phyloP scores from a whole-genome alignment of 352 stramenopile species.

The Phytophthora quininea region DNA sequence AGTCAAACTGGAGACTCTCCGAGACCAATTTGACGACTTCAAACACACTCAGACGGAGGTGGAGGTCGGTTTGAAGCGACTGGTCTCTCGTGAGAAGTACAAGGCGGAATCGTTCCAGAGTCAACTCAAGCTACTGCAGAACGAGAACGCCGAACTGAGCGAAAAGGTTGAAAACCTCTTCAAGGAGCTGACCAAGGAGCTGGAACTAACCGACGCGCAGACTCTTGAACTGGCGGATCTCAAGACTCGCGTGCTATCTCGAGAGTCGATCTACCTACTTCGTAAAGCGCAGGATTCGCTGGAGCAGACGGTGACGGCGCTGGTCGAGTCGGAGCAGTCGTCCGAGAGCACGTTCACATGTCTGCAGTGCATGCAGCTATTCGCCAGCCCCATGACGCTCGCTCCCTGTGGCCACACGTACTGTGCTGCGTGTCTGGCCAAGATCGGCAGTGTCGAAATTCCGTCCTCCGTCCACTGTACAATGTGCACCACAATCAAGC shows the following conservation, averaged over 20 bases:
- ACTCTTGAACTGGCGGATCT: slow-evolving; percentile 55
- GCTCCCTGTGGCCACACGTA: slow-evolving; percentile 78
- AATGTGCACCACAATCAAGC: slow-evolving; percentile 37
- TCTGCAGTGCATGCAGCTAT: slow-evolving; percentile 74
- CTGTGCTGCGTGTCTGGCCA: slow-evolving; percentile 57
- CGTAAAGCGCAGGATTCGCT: slow-evolving; percentile 68
- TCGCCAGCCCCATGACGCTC: slow-evolving; percentile 68
- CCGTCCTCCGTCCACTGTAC: slow-evolving; percentile 65
- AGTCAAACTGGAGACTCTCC: slow-evolving; percentile 19
- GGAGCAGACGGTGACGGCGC: slow-evolving; percentile 66
- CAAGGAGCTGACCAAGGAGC: slow-evolving; percentile 46
- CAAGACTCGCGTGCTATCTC: slow-evolving; percentile 55
- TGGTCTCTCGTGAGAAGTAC: slow-evolving; percentile 69
- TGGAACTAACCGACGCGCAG: slow-evolving; percentile 42
- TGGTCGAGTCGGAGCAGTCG: slow-evolving; percentile 69
- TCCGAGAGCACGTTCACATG: slow-evolving; percentile 83
- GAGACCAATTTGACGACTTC: slow-evolving; percentile 37
- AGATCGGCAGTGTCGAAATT: slow-evolving; percentile 37
- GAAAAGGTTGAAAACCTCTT: slow-evolving; percentile 45
- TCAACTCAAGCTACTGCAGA: slow-evolving; percentile 66
- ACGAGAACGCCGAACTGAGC: slow-evolving; percentile 65
- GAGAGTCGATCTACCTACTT: slow-evolving; percentile 54
- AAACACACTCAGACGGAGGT: slow-evolving; percentile 22
- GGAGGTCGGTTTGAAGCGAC: slow-evolving; percentile 54
- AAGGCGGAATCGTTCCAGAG: slow-evolving; percentile 81